A percentile compares a stretch with the other conserved stretches of the same genome.
Conservation (phyloP, 2,329 filamentous ascomycete genomes). For the Cladosporium sp. region DNA sequence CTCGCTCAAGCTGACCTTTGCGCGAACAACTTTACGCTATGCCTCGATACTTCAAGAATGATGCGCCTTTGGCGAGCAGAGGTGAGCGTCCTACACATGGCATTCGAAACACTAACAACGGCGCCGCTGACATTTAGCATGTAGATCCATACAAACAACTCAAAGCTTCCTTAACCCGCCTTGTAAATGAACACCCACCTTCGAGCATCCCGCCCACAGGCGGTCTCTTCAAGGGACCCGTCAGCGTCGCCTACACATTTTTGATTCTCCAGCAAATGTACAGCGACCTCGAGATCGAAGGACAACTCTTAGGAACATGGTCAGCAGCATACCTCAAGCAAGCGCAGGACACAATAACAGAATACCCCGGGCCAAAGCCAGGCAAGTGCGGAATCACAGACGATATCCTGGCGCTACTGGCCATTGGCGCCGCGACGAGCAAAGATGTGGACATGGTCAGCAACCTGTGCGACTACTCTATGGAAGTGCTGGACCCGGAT, state of each 20-base stretch:
- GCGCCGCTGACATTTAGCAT: not conserved
- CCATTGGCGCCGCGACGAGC: slow-evolving; percentile 47
- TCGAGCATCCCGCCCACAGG: slow-evolving; percentile 43
- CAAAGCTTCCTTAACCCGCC: slow-evolving; percentile 46
- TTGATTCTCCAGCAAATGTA: slow-evolving; percentile 48
- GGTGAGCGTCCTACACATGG: slow-evolving; percentile 17
- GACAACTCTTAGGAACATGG: slow-evolving; percentile 45
- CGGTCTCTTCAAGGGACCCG: slow-evolving; percentile 48
- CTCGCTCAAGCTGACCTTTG: not conserved
- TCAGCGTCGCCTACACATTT: slow-evolving; percentile 48
- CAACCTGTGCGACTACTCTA: slow-evolving; percentile 48
- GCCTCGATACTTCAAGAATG: slow-evolving; percentile 38
- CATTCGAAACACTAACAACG: not conserved
- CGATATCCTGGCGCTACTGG: slow-evolving; percentile 48
- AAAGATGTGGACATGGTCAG: slow-evolving; percentile 47
- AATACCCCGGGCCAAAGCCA: slow-evolving; percentile 43
- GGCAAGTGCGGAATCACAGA: slow-evolving; percentile 48
- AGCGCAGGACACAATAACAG: slow-evolving; percentile 46
- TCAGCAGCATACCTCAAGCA: slow-evolving; percentile 48
- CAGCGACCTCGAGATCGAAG: slow-evolving; percentile 44
- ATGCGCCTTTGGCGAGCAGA: slow-evolving; percentile 33
- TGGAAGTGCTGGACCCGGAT: slow-evolving; percentile 42
- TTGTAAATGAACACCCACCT: slow-evolving; percentile 46
- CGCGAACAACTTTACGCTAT: slow-evolving; percentile 21
- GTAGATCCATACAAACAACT: slow-evolving; percentile 48